A percentile compares a stretch with the other conserved stretches of the same genome.
Conservation (phyloP, 2,329 filamentous ascomycete species). For the Cladosporium phlei region DNA sequence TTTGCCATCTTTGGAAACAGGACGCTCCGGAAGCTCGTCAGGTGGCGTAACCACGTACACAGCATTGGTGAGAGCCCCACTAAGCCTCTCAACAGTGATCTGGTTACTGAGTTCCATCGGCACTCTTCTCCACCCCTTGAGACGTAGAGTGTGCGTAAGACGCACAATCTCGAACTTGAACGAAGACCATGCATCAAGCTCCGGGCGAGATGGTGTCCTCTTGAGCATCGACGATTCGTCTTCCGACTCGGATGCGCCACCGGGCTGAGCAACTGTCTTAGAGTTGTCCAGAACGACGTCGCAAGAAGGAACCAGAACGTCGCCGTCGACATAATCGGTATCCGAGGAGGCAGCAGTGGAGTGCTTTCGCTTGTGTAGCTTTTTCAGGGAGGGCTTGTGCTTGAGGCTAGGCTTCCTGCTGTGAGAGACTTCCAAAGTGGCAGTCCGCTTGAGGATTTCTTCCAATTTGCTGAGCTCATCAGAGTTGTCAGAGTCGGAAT, state of each 20-base stretch:
- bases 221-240: constrained; percentile 42
- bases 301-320: constrained; percentile 75
- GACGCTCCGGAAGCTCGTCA: constrained; percentile 47
- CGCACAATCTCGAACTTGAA: constrained; percentile 94
- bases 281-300: constrained; percentile 85
- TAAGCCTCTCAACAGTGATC: constrained; percentile 70
- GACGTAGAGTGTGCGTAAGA: constrained; percentile 76
- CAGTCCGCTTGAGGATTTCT: constrained; percentile 65
- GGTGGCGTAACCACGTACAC: constrained; percentile 92
- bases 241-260: constrained; percentile 45
- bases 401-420: constrained; percentile 18
- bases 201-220: constrained; percentile 25
- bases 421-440: constrained; percentile 22
- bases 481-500: constrained; percentile 54
- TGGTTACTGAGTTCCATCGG: constrained; percentile 64
- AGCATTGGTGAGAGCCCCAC: constrained; percentile 90
- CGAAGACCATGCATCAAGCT: constrained; percentile 64
- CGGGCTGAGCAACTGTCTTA: constrained; percentile 74
- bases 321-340: constrained; percentile 78
- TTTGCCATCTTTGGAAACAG: constrained; percentile 36
- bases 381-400: constrained; percentile 27
- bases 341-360: constrained; percentile 67
- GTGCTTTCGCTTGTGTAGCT: constrained; percentile 37
- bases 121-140: constrained; percentile 88
- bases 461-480: constrained; percentile 77